Evolutionary conservation across 2,329 filamentous ascomycete genomes (phyloP), one percentile per base, ranked within the genome.

Genomic region (Colletotrichum echinochloae): DNA sequence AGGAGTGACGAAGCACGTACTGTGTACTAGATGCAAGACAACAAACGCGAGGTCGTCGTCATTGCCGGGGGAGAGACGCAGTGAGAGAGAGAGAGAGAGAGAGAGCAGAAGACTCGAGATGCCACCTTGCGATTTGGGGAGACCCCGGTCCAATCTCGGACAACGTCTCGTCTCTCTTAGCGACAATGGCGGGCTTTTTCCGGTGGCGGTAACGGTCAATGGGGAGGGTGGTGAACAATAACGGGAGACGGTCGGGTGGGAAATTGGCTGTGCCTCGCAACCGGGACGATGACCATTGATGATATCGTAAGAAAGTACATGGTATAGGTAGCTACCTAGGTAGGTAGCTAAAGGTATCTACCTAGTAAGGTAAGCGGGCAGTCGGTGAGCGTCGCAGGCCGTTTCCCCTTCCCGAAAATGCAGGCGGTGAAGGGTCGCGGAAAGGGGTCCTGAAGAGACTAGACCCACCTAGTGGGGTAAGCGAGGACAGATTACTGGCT

Each of bases 41-140:
- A 41, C 46, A 44, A 11, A 26, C 49, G 30, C 62, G 37, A 23
- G 26, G 46, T n/a, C 26, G 60, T 46, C 59, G 39, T 62, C 66
- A 65, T 70, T 55, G 61, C 28, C 23, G 46, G 30, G 59, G 33
- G 46, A 12, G 64, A 39, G 5, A 41, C 37, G 49, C 49, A 48
- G 65, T 39, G 11, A 60, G 20, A 54, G 51, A 51, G 6, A 26
- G 48, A 51, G 14, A 49, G 62, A 54, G 51, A 56, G 35, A 28
- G 52, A 49, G 62, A 60, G 55, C 30, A 60, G 54, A 70, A 61
- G 72, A 49, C 26, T 33, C n/a, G 71, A 75, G 73, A 77, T 76
- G 77, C 75, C 76, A 78, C 77, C 76, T 77, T 76, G 74, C 77
- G 75, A 74, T 74, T 77, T 67, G 63, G 71, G 70, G 55, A 65